Base-by-base conservation (phyloP, 257 asterid genomes). In the Forsythia viridissima region DNA sequence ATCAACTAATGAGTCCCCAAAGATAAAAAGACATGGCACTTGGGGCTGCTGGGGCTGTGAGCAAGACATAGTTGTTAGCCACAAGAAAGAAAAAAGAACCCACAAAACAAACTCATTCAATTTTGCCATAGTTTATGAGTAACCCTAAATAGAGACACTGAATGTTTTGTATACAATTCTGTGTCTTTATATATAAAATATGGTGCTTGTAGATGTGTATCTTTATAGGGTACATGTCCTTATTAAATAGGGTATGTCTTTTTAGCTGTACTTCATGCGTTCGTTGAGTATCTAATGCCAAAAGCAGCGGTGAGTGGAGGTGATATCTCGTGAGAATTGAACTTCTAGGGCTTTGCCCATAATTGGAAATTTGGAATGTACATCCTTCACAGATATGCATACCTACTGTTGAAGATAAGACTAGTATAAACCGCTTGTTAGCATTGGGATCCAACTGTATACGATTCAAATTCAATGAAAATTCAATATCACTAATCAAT, bases 1-100 rank as follows among this genome's bases (percentile, higher is more conserved):
- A 75, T 94, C 98, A 59, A 94, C 98, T 38, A 94, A 84, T 20
- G 98, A 94, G 59, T 94, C 98, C 24, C 98, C 98, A 78, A 92
- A 94, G 42, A 94, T 92, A 74, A 80, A 94, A 10, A 94, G 74
- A 52, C 95, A 87, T 5, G 98, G 95, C 18, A 92, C 98, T 81
- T 90, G 92, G 10, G 87, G 90, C 15, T 44, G 82, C 42, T 74
- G 88, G 16, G 83, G 83, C 72, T 84, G 91, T 52, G 94, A 84
- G 55, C 82, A 80, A 12, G 84, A 87, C 80, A 13, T 80, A 8
- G 68, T 43, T 36, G 85, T 67, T 4, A 83, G 73, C 68, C 79
- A 83, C 80, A 76, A 76, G 16, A 87, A 41, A 42, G 44, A 74
- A 8, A 87, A 37, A 24, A 79, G 41, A 75, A 77, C 8, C 80